phyloP scores from a whole-genome alignment of 2,329 filamentous ascomycete genomes.

The Neospermospora avenae region DNA sequence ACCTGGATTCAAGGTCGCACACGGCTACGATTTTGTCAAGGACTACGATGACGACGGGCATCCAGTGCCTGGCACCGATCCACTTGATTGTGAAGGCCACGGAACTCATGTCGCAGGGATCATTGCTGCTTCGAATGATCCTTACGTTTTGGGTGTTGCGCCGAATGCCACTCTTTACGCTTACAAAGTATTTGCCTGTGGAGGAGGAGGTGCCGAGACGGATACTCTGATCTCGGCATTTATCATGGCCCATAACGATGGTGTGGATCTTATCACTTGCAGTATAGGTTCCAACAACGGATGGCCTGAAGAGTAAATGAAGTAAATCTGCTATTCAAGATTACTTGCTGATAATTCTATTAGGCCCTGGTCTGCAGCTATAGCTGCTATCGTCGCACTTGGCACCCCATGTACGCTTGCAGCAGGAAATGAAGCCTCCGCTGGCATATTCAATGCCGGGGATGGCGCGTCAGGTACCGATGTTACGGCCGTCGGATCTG shows the following conservation, averaged over 20 bases:
- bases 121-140: slow-evolving; percentile 9
- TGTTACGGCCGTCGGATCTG: slow-evolving; percentile 3
- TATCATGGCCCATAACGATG: slow-evolving; percentile 12
- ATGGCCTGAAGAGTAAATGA: slow-evolving; percentile 7
- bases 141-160: slow-evolving; percentile 8
- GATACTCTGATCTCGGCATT: slow-evolving; percentile 13
- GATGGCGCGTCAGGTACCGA: neutral
- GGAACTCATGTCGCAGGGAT: slow-evolving; percentile 9
- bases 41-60: slow-evolving; percentile 2
- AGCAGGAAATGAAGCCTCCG: neutral
- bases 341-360: neutral
- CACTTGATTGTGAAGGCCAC: slow-evolving; percentile 2
- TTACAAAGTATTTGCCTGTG: slow-evolving; percentile 14
- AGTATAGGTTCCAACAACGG: slow-evolving; percentile 7
- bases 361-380: slow-evolving; percentile 3
- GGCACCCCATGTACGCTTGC: slow-evolving; percentile 7
- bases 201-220: neutral
- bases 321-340: neutral
- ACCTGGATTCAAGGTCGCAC: slow-evolving; percentile 3
- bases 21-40: slow-evolving; percentile 1
- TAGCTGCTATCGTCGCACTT: neutral
- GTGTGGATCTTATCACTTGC: slow-evolving; percentile 13
- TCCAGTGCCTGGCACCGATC: neutral
- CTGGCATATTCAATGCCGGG: slow-evolving; percentile 1
- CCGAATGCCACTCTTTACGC: slow-evolving; percentile 5